Base-by-base conservation (phyloP, 192 early-diverging fungal genomes). In the Pilobolus umbonatus region DNA sequence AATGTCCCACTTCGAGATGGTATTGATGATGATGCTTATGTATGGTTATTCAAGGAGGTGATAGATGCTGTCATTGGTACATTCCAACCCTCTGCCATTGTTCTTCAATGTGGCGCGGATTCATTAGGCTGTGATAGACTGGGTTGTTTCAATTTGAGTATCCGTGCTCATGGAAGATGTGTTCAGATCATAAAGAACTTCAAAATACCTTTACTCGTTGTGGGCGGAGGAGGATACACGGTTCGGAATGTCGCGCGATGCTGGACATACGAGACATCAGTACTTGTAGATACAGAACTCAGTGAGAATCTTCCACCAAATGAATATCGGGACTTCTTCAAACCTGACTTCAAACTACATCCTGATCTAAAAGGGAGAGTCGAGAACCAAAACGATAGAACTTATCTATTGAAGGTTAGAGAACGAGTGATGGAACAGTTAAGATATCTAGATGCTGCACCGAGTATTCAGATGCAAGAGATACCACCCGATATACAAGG, bases 381-480 rank as follows among this genome's bases (percentile, higher is more conserved):
- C 29, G 88, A 90, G 34, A 98, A 99, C 72, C 82, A 90, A 68
- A 99, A 99, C 61, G 85, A 87, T 4, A 66, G 75, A n/a, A 79
- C 82, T 10, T 94, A 95, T 63, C 71, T 99, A 10, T 76, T 89
- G 26, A 87, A 85, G 24, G 76, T 93, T 8, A 49, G 75, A 22
- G 71, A 76, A 28, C 61, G 69, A 12, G 85, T 98, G 34, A 64
- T 96, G 35, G 97, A 99, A 60, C 90, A 96, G 53, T 78, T 99
- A 39, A 73, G 93, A 36, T 86, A 86, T 51, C 43, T 98, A 34
- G 81, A 89, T 62, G 85, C 84, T 17, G 97, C 95, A 7, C 97
- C 97, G 0, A 89, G 88, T 43, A 92, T 99, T 30, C 95, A 98
- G 67, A 93, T 96, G 91, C 93, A 95, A 43, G 90, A 87, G 67